Conservation (phyloP, 257 asterid species). For the Penstemon eatonii region DNA sequence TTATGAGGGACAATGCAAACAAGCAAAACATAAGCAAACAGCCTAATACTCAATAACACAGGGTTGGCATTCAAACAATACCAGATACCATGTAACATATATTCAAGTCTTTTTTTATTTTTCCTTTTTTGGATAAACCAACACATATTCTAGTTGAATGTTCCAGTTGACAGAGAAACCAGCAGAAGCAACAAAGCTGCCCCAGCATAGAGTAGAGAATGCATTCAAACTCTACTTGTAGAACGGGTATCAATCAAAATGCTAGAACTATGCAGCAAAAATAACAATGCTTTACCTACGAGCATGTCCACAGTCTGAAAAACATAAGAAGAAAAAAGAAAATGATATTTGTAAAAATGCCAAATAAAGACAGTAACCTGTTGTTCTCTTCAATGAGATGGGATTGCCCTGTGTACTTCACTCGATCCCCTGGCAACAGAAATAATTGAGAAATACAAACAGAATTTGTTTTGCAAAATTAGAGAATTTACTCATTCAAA, state of each 20-base stretch:
- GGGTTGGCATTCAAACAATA: not conserved
- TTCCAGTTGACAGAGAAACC: not conserved
- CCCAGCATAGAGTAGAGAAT: slow-evolving; percentile 11
- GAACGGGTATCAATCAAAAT: not conserved
- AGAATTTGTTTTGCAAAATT: too few relatives aligned
- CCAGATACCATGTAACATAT: slow-evolving; percentile 5
- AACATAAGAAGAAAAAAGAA: slow-evolving; percentile 8
- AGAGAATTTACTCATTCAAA: not conserved
- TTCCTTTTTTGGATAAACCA: not conserved
- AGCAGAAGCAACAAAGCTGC: slow-evolving; percentile 16
- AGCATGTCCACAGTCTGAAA: not conserved
- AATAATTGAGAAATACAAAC: slow-evolving; percentile 25
- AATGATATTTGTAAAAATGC: slow-evolving; percentile 14
- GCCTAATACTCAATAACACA: too few relatives aligned
- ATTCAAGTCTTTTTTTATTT: too few relatives aligned
- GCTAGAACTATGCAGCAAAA: not conserved
- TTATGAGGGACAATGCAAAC: not conserved
- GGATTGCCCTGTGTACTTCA: slow-evolving; percentile 81
- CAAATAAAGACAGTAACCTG: slow-evolving; percentile 50
- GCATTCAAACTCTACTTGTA: not conserved
- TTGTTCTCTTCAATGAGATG: slow-evolving; percentile 57
- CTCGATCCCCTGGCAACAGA: slow-evolving; percentile 81
- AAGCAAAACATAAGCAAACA: slow-evolving; percentile 16
- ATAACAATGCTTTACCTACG: not conserved
- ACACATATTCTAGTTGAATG: slow-evolving; percentile 14